phyloP scores from a whole-genome alignment of 139 green algal genomes.

The Coccomyxa sp. region DNA sequence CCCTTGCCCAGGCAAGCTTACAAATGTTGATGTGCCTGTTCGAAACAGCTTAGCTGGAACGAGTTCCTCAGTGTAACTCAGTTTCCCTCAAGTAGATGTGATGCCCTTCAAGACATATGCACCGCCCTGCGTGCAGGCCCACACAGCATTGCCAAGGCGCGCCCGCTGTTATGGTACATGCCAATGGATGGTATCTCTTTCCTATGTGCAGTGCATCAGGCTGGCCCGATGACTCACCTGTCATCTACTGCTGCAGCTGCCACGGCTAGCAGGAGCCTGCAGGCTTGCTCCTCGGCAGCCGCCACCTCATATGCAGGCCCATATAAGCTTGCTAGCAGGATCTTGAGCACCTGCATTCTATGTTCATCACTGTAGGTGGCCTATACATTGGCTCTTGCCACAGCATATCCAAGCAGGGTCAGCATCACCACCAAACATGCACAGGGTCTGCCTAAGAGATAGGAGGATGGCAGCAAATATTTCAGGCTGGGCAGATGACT shows the following conservation, averaged over 20 bases:
- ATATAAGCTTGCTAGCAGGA: slow-evolving; percentile 26
- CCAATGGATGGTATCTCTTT: no score
- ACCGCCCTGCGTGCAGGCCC: neutral
- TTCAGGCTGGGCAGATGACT: neutral
- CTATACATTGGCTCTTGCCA: neutral
- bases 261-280: slow-evolving; percentile 23
- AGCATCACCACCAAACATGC: neutral
- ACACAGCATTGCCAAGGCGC: neutral
- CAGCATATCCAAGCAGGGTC: neutral
- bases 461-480: neutral
- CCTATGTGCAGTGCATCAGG: no score
- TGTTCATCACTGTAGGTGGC: neutral
- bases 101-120: no score
- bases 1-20: neutral
- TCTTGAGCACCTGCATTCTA: slow-evolving; percentile 24
- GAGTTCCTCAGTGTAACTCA: neutral
- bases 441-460: neutral
- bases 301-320: slow-evolving; percentile 15
- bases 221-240: slow-evolving; percentile 4
- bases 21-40: no score
- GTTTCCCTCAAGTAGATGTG: no score
- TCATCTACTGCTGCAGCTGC: slow-evolving; percentile 31
- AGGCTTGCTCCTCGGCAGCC: slow-evolving; percentile 15
- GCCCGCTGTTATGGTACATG: neutral
- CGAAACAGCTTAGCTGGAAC: neutral